These are phyloP conservation scores for Irpex sp. DNA, from an alignment of 1,284 basidiomycete species.

Conservation along the genomic window DNA sequence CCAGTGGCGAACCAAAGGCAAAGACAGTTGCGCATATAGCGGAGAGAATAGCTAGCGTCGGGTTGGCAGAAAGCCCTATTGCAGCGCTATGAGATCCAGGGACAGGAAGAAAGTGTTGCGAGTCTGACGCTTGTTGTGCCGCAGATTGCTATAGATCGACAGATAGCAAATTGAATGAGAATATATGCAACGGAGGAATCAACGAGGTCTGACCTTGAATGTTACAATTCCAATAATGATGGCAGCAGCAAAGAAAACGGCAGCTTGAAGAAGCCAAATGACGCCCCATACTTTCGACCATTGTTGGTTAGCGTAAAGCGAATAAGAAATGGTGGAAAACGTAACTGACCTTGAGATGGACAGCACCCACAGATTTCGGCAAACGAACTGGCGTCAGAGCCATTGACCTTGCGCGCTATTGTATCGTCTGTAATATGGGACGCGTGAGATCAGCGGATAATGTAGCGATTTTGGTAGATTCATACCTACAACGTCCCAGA, in stretches of 20 bases:
- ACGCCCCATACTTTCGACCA: slow-evolving; percentile 72
- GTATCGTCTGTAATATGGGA: slow-evolving; percentile 68
- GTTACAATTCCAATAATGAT: slow-evolving; percentile 82
- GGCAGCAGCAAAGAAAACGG: slow-evolving; percentile 79
- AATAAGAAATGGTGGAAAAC: not conserved
- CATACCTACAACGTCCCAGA: slow-evolving; percentile 85
- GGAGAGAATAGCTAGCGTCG: not conserved
- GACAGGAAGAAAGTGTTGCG: slow-evolving; percentile 59
- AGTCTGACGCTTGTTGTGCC: slow-evolving; percentile 45
- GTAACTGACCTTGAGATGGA: slow-evolving; percentile 55
- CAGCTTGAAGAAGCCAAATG: slow-evolving; percentile 84
- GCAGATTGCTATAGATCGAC: slow-evolving; percentile 46
- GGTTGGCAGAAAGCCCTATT: not conserved
- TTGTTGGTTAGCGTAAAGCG: not conserved
- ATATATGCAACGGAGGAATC: not conserved
- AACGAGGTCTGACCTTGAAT: slow-evolving; percentile 63
- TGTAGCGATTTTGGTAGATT: slow-evolving; percentile 4
- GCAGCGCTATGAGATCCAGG: slow-evolving; percentile 48
- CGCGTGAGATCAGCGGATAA: not conserved
- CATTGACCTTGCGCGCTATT: slow-evolving; percentile 86
- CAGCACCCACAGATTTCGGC: slow-evolving; percentile 84
- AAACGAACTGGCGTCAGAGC: slow-evolving; percentile 89
- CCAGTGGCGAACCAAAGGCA: not conserved
- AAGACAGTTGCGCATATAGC: not conserved
- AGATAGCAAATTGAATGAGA: not conserved